Base-by-base conservation (phyloP, 805 yeast genomes). In the Yamadazyma philogaea region DNA sequence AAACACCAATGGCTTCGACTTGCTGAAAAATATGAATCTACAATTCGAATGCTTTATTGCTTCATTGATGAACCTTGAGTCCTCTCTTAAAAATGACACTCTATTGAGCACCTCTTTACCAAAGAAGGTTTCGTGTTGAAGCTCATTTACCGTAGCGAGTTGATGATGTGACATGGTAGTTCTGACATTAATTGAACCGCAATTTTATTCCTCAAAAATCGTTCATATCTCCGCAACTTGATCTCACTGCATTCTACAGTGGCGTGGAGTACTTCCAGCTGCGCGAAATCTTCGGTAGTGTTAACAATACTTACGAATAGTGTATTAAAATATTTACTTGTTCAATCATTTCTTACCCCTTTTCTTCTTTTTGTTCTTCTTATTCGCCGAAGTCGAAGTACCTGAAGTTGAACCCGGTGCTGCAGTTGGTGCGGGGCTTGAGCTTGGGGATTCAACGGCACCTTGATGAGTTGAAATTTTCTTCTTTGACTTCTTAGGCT, bases 401-500 rank as follows among this genome's bases (percentile, higher is more conserved):
- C 10, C 37, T 20, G 51, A 15, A 6, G 52, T 34, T 2, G 54
- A 7, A 14, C 51, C 34, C 3, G 40, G 40, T 16, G 44, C 37
- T 16, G 49, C 42, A 14, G 51, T 39, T 8, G 35, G 31, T 7
- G 32, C 26, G n/a, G 31, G 47, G 17, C 40, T 47, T 20, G 35
- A 34, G 18, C 30, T 17, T 2, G 39, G 49, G 7, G 45, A 39
- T 31, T 56, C 60, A 36, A 56, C 31, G 1, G 54, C 61, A 20
- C 64, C 66, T 49, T 60, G 62, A 49, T 51, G 50, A 39, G 66
- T 51, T 34, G 60, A 49, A 20, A 39, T 35, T 46, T 59, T 60
- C 44, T 59, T 64, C 31, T 79, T 83, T 50, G 81, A 78, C 68
- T 79, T 81, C 57, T 86, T 84, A 11, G 95, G 87, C 61, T 80